Base-by-base conservation (phyloP, 345 rosid species). In the Linum tenue region DNA sequence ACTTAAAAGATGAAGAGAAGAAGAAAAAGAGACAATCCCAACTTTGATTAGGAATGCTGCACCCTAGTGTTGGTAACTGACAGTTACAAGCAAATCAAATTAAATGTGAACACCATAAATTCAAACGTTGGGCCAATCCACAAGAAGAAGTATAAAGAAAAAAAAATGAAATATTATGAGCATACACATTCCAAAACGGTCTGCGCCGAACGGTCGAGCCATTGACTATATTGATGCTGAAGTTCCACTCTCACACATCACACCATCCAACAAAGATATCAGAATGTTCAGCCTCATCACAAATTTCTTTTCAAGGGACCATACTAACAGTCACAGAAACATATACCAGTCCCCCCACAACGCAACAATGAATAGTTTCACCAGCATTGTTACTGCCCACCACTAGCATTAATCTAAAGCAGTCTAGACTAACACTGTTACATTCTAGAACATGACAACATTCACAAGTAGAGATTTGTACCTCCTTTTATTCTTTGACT, bases 401-500 rank as follows among this genome's bases (percentile, higher is more conserved):
- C 14, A n/a, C 31, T 8, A 58, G 62, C 5, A 35, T 35, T 50
- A 41, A 37, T 4, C 35, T 36, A 59, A 44, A 67, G 39, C 5
- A 31, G 12, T 31, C 1, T 39, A 10, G 67, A 65, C 50, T 5
- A 42, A 14, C 1, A 65, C 53, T 5, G 53, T 48, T 48, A 44
- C 7, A 14, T 44, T 44, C 53, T 48, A 48, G 53, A 48, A 48
- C 53, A 48, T 48, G 9, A 48, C 12, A 48, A 44, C 53, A 48
- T 48, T 48, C 11, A 22, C 53, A 48, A 0, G 53, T 48, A 48
- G 9, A 48, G 53, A 12, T n/a, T 16, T 5, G 59, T 81, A 95
- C 98, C 98, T 91, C 67, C 80, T 80, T 65, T 78, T 87, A 78
- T 80, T 83, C 72, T 83, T 95, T 60, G 85, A 90, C 73, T 89